These are phyloP conservation scores for Begonia loranthoides DNA, from an alignment of 306 rosid species.

Conservation along the genomic window DNA sequence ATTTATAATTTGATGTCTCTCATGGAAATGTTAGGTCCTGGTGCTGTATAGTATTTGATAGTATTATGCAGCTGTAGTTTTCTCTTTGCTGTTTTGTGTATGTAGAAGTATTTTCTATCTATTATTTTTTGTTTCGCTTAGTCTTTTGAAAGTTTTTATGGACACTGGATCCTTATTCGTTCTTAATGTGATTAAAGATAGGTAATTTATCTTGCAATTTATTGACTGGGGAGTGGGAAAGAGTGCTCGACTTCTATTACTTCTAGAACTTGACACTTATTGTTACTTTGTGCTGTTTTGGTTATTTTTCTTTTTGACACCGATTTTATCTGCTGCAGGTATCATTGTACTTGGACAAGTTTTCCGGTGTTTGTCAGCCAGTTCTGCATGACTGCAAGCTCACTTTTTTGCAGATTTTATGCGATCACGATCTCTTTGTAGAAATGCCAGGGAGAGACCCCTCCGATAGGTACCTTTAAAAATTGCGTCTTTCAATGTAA, in stretches of 20 bases:
- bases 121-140: too few species aligned
- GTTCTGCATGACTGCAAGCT: conserved; percentile 97
- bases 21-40: too few species aligned
- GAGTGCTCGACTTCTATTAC: background rate
- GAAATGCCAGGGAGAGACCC: conserved; percentile 99
- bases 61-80: too few species aligned
- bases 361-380: conserved; percentile 88
- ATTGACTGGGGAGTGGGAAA: background rate
- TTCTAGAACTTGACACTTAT: conserved; percentile 2
- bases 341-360: conserved; percentile 87
- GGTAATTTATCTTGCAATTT: too few species aligned
- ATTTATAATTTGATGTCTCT: too few species aligned
- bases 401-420: conserved; percentile 75
- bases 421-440: conserved; percentile 95
- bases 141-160: too few species aligned
- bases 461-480: conserved; percentile 67
- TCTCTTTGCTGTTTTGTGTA: too few species aligned
- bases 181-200: too few species aligned
- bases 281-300: background rate
- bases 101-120: too few species aligned
- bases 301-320: conserved; percentile 2
- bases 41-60: too few species aligned
- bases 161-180: too few species aligned
- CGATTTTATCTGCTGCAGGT: conserved; percentile 43
- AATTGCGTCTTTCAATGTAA: background rate